Evolutionary conservation across 345 rosid species (phyloP), one percentile per base, ranked within the genome.

Genomic region (Euphorbia pulcherrima): DNA sequence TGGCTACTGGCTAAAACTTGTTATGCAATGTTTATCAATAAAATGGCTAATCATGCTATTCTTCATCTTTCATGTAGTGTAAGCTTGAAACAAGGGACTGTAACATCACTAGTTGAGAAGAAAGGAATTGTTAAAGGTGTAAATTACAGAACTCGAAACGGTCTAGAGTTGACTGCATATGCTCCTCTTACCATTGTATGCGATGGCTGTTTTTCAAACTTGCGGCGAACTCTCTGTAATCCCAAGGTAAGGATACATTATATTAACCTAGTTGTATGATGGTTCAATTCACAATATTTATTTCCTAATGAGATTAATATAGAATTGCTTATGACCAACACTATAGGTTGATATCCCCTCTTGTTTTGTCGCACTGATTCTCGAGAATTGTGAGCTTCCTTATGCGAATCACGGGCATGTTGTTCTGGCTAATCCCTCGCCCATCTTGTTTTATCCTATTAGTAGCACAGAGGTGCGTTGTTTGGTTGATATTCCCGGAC

Each of bases 161-260:
- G 92, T 23, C 67, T 80, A 52, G 85, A 81, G 68, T 68, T 78
- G 62, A 72, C 78, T 10, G 83, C 87, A 24, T 80, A 67, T 76
- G 90, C 97, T 40, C 83, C 92, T 12, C 76, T 90, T 18, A 90
- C 97, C 18, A 77, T 90, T 51, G 94, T 90, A 23, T 90, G 92
- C 54, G 92, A 90, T 40, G 97, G 94, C 24, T 85, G 90, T 70
- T 90, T 90, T 74, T 90, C 97, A 66, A 88, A 88, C 69, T 69
- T 90, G 79, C 92, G 97, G 3, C 91, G 92, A 63, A 79, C 85
- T 64, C 86, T 88, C 24, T 88, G 94, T 79, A 77, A 83, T 57
- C 86, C 96, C 24, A 83, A 84, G 85, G 91, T 89, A 40, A 68
- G 35, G 28, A 33, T 46, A 4, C 37, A 48, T 14, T 12, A 4